Evolutionary conservation across 2,329 filamentous ascomycete genomes (phyloP).

Genomic region (Aspergillus japonicus): DNA sequence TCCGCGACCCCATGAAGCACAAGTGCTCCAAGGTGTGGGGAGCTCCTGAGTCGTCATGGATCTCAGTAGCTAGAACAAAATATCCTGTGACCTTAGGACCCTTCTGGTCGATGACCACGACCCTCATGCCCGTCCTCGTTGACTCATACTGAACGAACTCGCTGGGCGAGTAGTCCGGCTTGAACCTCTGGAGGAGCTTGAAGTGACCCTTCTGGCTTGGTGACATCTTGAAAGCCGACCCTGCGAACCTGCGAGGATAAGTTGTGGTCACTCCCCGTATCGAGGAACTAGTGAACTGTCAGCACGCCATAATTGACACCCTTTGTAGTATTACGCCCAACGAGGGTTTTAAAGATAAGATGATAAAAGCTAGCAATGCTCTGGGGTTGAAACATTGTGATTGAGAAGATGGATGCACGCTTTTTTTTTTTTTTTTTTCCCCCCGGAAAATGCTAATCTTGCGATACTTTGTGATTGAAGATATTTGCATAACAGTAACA

Average conservation of each 20-base stretch:
- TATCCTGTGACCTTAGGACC: slow-evolving; percentile 95
- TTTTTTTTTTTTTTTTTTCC: slow-evolving; percentile 7
- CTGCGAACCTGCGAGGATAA: slow-evolving; percentile 11
- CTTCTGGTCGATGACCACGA: slow-evolving; percentile 85
- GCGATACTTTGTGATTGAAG: neutral
- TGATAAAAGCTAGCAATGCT: slow-evolving; percentile 7
- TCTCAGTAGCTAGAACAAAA: slow-evolving; percentile 94
- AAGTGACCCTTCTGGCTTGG: slow-evolving; percentile 60
- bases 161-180: slow-evolving; percentile 84
- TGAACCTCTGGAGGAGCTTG: slow-evolving; percentile 79
- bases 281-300: slow-evolving; percentile 23
- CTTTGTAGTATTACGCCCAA: neutral
- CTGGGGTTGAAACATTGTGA: neutral
- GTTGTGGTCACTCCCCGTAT: slow-evolving; percentile 22
- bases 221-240: slow-evolving; percentile 53
- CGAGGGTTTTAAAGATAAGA: neutral
- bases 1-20: slow-evolving; percentile 87
- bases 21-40: slow-evolving; percentile 83
- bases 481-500: neutral
- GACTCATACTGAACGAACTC: slow-evolving; percentile 95
- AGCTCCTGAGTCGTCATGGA: slow-evolving; percentile 93
- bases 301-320: slow-evolving; percentile 12
- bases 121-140: slow-evolving; percentile 87
- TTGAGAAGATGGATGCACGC: slow-evolving; percentile 15
- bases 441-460: neutral